Evolutionary conservation across 108 stramenopile genomes (phyloP).

Genomic region (Cylindrotheca fusiformis): DNA sequence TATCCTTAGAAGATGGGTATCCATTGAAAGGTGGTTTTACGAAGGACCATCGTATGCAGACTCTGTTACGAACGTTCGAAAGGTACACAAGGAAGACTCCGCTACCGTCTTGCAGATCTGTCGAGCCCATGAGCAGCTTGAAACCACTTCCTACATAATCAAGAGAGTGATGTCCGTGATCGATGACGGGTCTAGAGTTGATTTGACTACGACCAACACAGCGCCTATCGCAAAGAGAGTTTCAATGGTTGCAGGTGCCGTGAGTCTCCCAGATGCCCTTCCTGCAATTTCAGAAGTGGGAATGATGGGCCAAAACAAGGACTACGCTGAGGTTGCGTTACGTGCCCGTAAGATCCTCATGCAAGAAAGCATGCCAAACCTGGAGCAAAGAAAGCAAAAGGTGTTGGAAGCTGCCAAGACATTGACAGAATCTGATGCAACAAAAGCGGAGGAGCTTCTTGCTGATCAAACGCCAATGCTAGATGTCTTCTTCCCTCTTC

Average conservation of each 20-base stretch:
- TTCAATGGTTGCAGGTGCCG: slow-evolving; percentile 75
- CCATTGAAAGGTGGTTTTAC: slow-evolving; percentile 87
- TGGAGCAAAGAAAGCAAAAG: slow-evolving; percentile 68
- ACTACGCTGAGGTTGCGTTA: slow-evolving; percentile 77
- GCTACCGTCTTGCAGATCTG: slow-evolving; percentile 76
- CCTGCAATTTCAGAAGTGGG: slow-evolving; percentile 92
- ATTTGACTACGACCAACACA: slow-evolving; percentile 42
- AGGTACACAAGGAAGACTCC: slow-evolving; percentile 65
- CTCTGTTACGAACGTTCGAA: slow-evolving; percentile 86
- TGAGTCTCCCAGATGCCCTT: slow-evolving; percentile 66
- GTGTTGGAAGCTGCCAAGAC: slow-evolving; percentile 52
- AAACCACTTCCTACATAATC: slow-evolving; percentile 69
- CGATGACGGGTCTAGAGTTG: slow-evolving; percentile 61
- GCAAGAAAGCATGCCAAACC: slow-evolving; percentile 90
- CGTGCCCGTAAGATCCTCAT: slow-evolving; percentile 87
- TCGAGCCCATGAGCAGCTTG: slow-evolving; percentile 80
- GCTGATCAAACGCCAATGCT: slow-evolving; percentile 76
- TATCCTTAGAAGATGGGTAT: slow-evolving; percentile 78
- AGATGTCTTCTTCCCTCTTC: slow-evolving; percentile 83
- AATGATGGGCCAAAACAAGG: slow-evolving; percentile 76
- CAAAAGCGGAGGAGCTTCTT: slow-evolving; percentile 65
- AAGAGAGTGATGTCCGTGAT: slow-evolving; percentile 82
- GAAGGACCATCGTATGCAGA: slow-evolving; percentile 86
- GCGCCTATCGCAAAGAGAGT: slow-evolving; percentile 35
- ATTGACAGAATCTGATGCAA: slow-evolving; percentile 38